Base-by-base conservation (phyloP, 257 asterid species). In the Linderniella brevidens region DNA sequence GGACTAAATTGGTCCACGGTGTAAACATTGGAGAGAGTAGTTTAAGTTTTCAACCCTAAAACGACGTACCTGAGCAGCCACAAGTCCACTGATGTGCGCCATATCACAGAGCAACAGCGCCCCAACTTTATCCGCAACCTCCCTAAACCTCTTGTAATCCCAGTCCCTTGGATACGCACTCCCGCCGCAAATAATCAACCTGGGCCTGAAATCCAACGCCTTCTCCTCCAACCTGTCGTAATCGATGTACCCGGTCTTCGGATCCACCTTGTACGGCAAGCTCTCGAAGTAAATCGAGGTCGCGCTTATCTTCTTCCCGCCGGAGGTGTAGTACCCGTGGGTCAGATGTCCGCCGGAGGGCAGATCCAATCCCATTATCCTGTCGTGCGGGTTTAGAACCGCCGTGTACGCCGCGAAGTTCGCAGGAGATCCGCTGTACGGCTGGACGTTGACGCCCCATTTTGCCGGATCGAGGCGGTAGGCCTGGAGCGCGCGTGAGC, bases 31-130 rank as follows among this genome's bases (percentile, higher is more conserved):
- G n/a, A n/a, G n/a, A n/a, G n/a, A n/a, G n/a, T n/a, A n/a, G n/a
- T n/a, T n/a, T n/a, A n/a, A n/a, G n/a, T n/a, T n/a, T n/a, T n/a
- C n/a, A n/a, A n/a, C n/a, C n/a, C 20, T 35, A 58, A 25, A 25
- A 25, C 4, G 4, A 25, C 32, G 6, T 60, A 82, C 93, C 84
- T 76, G 92, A 75, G 94, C 97, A 56, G 97, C 97, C 58, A 86
- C 97, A 52, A 86, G 86, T 41, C 97, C 97, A 64, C 97, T 86
- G 35, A 87, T 82, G 57, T 87, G 97, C 41, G 97, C 97, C 97
- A 86, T 87, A 60, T 87, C 97, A 45, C 95, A 86, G 40, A 82
- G 76, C 77, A 86, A 59, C 13, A 86, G 68, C 11, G 97, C 94
- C 1, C 92, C 92, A 49, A 68, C 64, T 65, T 79, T 79, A 32